Evolutionary conservation across 129 eudicot species (phyloP).

Genomic region (Saposhnikovia divaricata): DNA sequence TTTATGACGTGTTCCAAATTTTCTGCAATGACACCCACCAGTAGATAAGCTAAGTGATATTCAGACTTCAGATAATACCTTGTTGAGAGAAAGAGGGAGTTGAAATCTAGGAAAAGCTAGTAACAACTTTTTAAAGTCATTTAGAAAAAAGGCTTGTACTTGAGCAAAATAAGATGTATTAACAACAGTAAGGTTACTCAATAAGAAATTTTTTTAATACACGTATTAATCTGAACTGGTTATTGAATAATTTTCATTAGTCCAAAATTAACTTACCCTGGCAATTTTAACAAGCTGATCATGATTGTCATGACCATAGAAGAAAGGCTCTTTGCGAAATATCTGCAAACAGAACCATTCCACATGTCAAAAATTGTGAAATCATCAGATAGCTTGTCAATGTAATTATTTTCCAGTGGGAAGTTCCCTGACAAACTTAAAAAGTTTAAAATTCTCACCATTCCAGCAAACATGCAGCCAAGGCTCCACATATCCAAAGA

Average conservation of each 20-base stretch:
- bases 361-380: neutral
- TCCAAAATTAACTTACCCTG: conserved; percentile 47
- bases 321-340: conserved; percentile 99
- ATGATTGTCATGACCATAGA: conserved; percentile 98
- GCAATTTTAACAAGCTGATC: conserved; percentile 99
- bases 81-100: neutral
- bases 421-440: neutral
- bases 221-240: neutral
- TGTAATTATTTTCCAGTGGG: neutral
- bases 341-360: conserved; percentile 35
- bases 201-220: neutral
- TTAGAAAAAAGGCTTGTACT: neutral
- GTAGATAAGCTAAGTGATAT: neutral
- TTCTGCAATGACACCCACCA: neutral
- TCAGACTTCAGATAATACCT: neutral
- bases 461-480: conserved; percentile 99
- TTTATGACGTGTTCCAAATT: neutral
- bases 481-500: conserved; percentile 99
- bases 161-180: neutral
- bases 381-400: neutral
- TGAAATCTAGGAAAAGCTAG: neutral
- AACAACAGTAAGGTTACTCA: neutral
- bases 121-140: neutral
- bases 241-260: neutral
- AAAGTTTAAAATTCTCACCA: conserved; percentile 44